These are phyloP conservation scores for Grigorovia jiainica DNA, from an alignment of 805 yeast genomes.

Conservation along the genomic window DNA sequence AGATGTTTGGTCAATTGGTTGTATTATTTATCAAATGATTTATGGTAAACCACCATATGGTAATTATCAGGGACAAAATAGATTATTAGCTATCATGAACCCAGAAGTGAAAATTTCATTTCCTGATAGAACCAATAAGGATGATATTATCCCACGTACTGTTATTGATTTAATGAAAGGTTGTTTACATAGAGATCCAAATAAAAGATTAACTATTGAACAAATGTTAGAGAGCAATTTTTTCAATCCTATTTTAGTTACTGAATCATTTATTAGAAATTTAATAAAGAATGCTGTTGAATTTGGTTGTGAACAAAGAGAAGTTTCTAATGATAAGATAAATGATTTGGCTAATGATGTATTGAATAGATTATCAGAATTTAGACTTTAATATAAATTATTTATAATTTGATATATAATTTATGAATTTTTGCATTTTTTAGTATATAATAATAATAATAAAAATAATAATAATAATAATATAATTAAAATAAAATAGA, in stretches of 20 bases:
- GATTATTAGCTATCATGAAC: slow-evolving; percentile 77
- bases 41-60: slow-evolving; percentile 92
- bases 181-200: slow-evolving; percentile 67
- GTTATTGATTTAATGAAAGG: slow-evolving; percentile 61
- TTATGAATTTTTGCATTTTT: no score
- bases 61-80: slow-evolving; percentile 59
- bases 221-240: slow-evolving; percentile 56
- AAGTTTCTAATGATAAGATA: slow-evolving; percentile 34
- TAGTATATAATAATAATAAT: no score
- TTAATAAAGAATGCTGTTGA: slow-evolving; percentile 68
- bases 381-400: slow-evolving; percentile 19
- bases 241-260: slow-evolving; percentile 64
- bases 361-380: slow-evolving; percentile 37
- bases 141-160: slow-evolving; percentile 50
- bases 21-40: slow-evolving; percentile 90
- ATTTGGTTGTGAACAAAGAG: slow-evolving; percentile 49
- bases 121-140: slow-evolving; percentile 54
- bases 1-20: slow-evolving; percentile 97
- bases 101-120: slow-evolving; percentile 65
- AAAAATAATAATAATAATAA: no score
- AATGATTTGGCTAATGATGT: slow-evolving; percentile 46
- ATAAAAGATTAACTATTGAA: slow-evolving; percentile 52
- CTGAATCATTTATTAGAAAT: slow-evolving; percentile 55
- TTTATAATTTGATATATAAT: no score
- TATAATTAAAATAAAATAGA: no score